Percentiles rank a stretch among this genome's conserved stretches.
Evolutionary conservation across 78 protist genomes (phyloP).

Genomic region (Dictyostelium firmibasis): DNA sequence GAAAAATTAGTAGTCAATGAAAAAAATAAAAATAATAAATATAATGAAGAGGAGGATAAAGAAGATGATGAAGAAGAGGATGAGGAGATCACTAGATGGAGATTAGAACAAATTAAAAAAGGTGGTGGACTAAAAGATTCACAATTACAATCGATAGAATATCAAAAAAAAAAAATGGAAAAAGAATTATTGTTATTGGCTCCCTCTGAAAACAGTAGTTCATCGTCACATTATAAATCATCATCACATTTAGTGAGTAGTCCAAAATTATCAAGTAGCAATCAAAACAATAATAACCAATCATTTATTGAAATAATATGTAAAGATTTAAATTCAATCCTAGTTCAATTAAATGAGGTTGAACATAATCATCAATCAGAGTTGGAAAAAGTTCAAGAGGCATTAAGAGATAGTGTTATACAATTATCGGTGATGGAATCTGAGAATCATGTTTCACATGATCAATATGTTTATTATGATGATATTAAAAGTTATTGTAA

Average conservation of each 20-base stretch:
- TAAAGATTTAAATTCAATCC: conserved; percentile 2
- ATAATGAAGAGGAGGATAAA: background rate
- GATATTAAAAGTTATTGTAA: conserved; percentile 16
- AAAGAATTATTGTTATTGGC: background rate
- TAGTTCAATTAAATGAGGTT: conserved; percentile 12
- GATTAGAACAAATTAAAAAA: conserved; percentile 36
- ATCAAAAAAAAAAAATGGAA: conserved; percentile 13
- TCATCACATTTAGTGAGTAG: background rate
- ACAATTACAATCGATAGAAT: background rate
- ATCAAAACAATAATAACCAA: background rate
- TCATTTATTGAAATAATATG: conserved; percentile 4
- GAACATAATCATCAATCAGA: conserved; percentile 3
- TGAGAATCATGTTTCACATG: background rate
- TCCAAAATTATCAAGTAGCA: background rate
- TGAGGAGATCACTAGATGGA: conserved; percentile 43
- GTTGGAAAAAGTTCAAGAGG: conserved; percentile 2
- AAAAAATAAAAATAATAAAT: background rate
- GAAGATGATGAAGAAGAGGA: conserved; percentile 42
- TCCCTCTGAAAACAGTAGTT: background rate
- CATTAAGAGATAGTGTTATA: background rate
- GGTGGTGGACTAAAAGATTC: conserved; percentile 49
- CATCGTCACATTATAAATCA: background rate
- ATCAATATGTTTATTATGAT: conserved; percentile 2
- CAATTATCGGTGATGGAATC: background rate
- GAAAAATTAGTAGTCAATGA: background rate